Base-by-base conservation (phyloP, 371 early-diverging fungal genomes). In the Actinomortierella wolfii region DNA sequence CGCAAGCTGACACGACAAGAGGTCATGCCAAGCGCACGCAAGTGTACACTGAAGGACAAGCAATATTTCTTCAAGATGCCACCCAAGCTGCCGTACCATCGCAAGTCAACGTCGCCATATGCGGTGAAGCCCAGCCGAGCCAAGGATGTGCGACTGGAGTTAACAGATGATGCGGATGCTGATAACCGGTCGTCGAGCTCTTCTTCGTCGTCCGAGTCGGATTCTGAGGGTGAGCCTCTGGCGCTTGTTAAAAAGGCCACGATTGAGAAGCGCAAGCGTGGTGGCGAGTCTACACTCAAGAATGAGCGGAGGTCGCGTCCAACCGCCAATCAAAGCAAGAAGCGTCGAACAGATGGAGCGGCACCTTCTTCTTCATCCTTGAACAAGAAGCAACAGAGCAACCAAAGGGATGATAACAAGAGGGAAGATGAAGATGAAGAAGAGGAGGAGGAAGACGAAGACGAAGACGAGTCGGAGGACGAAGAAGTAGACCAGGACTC, bases 31-130 rank as follows among this genome's bases (percentile, higher is more conserved):
- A 83, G 85, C 60, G 86, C 86, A 44, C 85, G 86, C 57, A 83
- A 83, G 61, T 86, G 86, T 62, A 86, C 86, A 15, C 63, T 86
- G 50, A 83, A 82, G 76, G 86, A 86, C 41, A 86, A 86, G 61
- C 86, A 86, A 67, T 86, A 86, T 68, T 86, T 86, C 66, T 86
- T 81, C 81, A 82, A 83, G 57, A 86, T 86, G 59, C 86, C 86
- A 39, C 84, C 84, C 51, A 84, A 84, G 79, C 63, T 84, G 54
- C 71, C 76, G 9, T 67, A 76, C 46, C 84, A 84, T 50, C 84
- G 85, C 60, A 73, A 73, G 54, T 67, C 74, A 4, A 55, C 74
- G 8, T 73, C 74, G 6, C 74, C 74, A 3, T 73, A 73, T 43
- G 74, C 74, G 0, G 74, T 73, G 53, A 73, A 73, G 54, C 56